Base-by-base conservation (phyloP, 169 alveolate species). In the Plasmodium vivax region DNA sequence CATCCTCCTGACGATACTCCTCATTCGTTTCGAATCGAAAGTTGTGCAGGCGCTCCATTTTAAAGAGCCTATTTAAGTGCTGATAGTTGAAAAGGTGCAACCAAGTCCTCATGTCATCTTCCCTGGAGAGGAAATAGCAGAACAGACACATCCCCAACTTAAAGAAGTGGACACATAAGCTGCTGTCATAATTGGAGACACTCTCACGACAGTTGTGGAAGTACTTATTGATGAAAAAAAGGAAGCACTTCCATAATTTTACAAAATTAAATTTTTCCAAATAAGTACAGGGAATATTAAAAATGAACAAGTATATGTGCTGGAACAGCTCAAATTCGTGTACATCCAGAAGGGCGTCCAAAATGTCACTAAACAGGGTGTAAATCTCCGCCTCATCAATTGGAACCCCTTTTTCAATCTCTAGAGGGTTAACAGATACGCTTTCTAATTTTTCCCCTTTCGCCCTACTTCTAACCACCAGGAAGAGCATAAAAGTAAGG, bases 281-380 rank as follows among this genome's bases (percentile, higher is more conserved):
- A 80, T 80, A 80, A 80, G 73, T 23, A 36, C 41, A 34, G 12
- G 94, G 94, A 30, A 90, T 90, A 80, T 90, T 90, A 73, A 90
- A 80, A 41, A 90, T 14, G 36, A 90, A 90, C 58, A 47, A 43
- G 47, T 81, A 90, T 72, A 90, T 12, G 54, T 90, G 90, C 30
- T 90, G 84, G 80, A 80, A 90, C 34, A 90, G 45, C 38, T 90
- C 94, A 90, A 30, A 90, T 41, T 90, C 94, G 19, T 54, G 14
- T 79, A 80, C 74, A 27, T 90, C 85, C 68, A 27, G 7, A 62
- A 90, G 74, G 14, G 47, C 72, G 14, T 81, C 87, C 51, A 90
- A 36, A 38, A 90, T 62, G 6, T 80, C 83, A 27, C 80, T 85
- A 80, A 58, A 90, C 30, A 32, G 10, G 41, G 32, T 47, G 51